Conservation (phyloP, 2,329 filamentous ascomycete species). For the Hypoxylon sp. region DNA sequence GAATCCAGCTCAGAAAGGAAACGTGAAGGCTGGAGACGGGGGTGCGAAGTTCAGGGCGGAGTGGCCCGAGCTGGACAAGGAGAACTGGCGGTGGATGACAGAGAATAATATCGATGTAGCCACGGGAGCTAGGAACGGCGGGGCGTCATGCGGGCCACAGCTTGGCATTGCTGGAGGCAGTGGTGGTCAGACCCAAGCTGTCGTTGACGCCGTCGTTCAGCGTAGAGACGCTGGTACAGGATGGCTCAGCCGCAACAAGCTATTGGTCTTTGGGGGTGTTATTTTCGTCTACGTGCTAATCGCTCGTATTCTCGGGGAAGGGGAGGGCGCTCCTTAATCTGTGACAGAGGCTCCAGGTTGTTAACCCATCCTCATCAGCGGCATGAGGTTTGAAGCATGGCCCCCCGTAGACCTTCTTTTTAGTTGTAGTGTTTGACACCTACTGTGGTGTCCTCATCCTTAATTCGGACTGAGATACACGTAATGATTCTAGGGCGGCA, state of each 20-base stretch:
- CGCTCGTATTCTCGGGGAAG: slow-evolving; percentile 77
- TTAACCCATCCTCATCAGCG: background rate
- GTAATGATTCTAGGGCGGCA: slow-evolving; percentile 14
- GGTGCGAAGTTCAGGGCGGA: slow-evolving; percentile 90
- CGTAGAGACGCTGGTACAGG: slow-evolving; percentile 84
- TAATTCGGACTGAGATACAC: slow-evolving; percentile 9
- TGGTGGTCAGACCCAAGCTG: slow-evolving; percentile 74
- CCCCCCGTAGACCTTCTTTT: slow-evolving; percentile 1
- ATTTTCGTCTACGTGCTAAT: slow-evolving; percentile 89
- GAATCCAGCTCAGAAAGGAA: slow-evolving; percentile 73
- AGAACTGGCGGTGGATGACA: slow-evolving; percentile 94
- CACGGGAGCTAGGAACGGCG: slow-evolving; percentile 77
- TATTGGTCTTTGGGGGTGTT: slow-evolving; percentile 76
- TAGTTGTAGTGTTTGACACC: background rate
- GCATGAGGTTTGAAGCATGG: background rate
- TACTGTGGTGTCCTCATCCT: background rate
- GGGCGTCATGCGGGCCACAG: slow-evolving; percentile 65
- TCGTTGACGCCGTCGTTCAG: slow-evolving; percentile 84
- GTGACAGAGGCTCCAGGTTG: background rate
- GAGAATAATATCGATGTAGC: slow-evolving; percentile 82
- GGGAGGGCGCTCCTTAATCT: slow-evolving; percentile 46
- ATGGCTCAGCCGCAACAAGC: slow-evolving; percentile 86
- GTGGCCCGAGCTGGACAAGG: slow-evolving; percentile 89
- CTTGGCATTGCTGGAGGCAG: slow-evolving; percentile 74
- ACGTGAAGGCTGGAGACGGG: slow-evolving; percentile 92